Base-by-base conservation (phyloP, 1,284 basidiomycete genomes). In the Moesziomyces sp. region DNA sequence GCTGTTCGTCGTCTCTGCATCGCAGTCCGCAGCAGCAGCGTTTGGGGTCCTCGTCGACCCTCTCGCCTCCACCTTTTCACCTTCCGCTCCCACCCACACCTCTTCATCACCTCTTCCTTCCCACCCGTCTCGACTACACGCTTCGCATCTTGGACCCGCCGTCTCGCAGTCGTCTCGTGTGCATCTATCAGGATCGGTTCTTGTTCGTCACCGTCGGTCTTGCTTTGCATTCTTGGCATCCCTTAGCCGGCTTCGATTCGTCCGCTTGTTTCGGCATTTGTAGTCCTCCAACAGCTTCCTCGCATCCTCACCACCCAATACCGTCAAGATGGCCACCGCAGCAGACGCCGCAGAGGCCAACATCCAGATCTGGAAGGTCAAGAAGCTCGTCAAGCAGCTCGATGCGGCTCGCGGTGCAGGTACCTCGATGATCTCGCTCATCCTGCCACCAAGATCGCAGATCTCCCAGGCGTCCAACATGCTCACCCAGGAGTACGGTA, bases 361-460 rank as follows among this genome's bases (percentile, higher is more conserved):
- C 58, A 74, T 74, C 53, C 72, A 87, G 84, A 86, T 88, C 74
- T 89, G 88, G 96, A 96, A 97, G 87, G 92, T 97, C 87, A 95
- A 97, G 88, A 98, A 97, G 88, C 93, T 83, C 67, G 81, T 84
- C 57, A 83, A 83, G 67, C 78, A 76, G 58, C 78, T 84, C 46
- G 75, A 83, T 58, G 72, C 68, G 46, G 82, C 82, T 54, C 80
- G 82, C 23, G 82, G 82, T 40, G 96, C 96, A 75, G 96, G 96
- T 77, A 99, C 96, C 62, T 97, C 94, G 81, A 99, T 99, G 96
- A 99, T 99, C 88, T 94, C 92, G 85, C 88, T 99, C 79, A 96
- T 99, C 85, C 89, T 97, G 63, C 95, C 95, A 24, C 95, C 96
- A 56, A 93, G 56, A 90, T 94, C 97, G 85, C 96, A 98, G 89